phyloP scores from a whole-genome alignment of 768 basidiomycete genomes.

The Psilocybe tampanensis region DNA sequence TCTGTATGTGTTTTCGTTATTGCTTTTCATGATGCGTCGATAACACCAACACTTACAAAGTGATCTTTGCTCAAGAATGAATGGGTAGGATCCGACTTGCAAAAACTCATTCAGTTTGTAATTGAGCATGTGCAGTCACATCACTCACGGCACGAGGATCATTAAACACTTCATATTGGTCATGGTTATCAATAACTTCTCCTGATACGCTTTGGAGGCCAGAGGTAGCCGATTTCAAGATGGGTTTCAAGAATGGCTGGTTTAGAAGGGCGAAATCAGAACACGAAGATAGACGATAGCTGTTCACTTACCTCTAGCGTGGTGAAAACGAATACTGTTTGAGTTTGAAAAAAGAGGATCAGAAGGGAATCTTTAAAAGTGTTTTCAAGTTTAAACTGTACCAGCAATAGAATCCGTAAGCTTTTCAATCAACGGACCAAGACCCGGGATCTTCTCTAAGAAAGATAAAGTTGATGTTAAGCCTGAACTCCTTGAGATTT shows the following conservation, averaged over 20 bases:
- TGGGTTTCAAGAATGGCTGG: slow-evolving; percentile 79
- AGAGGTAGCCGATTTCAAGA: slow-evolving; percentile 69
- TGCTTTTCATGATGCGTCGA: no score
- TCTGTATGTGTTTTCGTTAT: slow-evolving; percentile 40
- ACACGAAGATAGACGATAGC: background rate
- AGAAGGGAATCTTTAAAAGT: background rate
- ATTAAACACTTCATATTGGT: slow-evolving; percentile 89
- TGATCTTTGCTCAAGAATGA: slow-evolving; percentile 91
- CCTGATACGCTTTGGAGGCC: slow-evolving; percentile 66
- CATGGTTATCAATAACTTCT: slow-evolving; percentile 77
- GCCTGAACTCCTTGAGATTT: background rate
- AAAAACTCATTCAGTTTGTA: background rate
- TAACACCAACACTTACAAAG: slow-evolving; percentile 54
- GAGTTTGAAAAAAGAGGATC: background rate
- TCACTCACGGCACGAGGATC: slow-evolving; percentile 70
- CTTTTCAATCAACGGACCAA: slow-evolving; percentile 75
- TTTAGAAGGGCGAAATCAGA: background rate
- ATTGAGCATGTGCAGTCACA: background rate
- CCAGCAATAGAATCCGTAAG: slow-evolving; percentile 72
- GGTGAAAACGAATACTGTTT: slow-evolving; percentile 76
- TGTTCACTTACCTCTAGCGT: slow-evolving; percentile 69
- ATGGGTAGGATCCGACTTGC: slow-evolving; percentile 83
- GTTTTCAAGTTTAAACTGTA: slow-evolving; percentile 17
- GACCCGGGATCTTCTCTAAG: slow-evolving; percentile 82
- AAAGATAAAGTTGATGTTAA: background rate